Percentiles rank a stretch among this genome's conserved stretches.
Conservation (phyloP, 2,329 filamentous ascomycete genomes). For the Setomelanomma holmii region DNA sequence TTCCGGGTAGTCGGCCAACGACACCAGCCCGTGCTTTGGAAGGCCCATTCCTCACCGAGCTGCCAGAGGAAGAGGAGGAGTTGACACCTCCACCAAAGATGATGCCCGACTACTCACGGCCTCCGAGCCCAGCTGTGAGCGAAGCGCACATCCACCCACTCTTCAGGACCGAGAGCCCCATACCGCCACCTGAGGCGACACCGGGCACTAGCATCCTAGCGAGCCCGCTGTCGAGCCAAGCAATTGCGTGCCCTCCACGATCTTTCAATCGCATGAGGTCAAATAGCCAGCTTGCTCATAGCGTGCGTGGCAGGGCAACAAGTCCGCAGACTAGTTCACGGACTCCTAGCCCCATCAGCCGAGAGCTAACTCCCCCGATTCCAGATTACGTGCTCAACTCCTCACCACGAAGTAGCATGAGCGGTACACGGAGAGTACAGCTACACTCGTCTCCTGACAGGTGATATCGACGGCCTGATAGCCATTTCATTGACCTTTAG, state of each 20-base stretch:
- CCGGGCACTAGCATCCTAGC: conserved; percentile 75
- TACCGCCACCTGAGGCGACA: conserved; percentile 67
- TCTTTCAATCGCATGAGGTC: conserved; percentile 49
- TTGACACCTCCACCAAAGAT: conserved; percentile 43
- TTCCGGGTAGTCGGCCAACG: conserved; percentile 70
- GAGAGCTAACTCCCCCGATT: conserved; percentile 51
- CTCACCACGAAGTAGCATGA: conserved; percentile 48
- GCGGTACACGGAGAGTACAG: conserved; percentile 36
- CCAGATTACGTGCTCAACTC: conserved; percentile 54
- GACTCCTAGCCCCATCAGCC: conserved; percentile 44
- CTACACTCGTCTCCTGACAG: conserved; percentile 31
- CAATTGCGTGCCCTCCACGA: conserved; percentile 56
- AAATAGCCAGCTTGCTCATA: conserved; percentile 37
- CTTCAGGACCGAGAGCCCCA: conserved; percentile 75
- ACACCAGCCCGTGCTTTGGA: conserved; percentile 69
- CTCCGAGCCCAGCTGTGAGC: conserved; percentile 51
- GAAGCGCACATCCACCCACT: conserved; percentile 80
- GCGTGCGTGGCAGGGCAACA: conserved; percentile 29
- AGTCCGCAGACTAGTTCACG: conserved; percentile 31
- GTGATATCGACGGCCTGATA: conserved; percentile 8
- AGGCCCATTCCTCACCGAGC: conserved; percentile 49
- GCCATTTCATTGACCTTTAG: background rate
- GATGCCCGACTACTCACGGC: conserved; percentile 42
- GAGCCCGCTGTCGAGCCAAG: conserved; percentile 71
- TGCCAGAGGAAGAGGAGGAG: conserved; percentile 35